These are phyloP conservation scores for Apophysomyces trapeziformis DNA, from an alignment of 371 early-diverging fungal genomes.

Conservation along the genomic window DNA sequence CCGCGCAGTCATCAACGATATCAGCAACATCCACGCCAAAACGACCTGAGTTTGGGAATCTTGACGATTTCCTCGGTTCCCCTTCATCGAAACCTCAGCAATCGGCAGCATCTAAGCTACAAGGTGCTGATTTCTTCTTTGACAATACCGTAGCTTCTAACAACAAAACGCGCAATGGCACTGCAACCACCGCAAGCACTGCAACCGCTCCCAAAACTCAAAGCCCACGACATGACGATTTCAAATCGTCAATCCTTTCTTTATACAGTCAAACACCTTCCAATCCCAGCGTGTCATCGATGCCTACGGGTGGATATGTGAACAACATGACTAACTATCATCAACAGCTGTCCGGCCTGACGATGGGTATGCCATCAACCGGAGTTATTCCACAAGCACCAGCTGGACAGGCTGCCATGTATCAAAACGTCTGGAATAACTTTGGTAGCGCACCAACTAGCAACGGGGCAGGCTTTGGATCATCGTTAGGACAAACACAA, in stretches of 20 bases:
- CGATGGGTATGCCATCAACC: slow-evolving; percentile 25
- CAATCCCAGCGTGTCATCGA: slow-evolving; percentile 12
- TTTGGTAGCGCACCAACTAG: slow-evolving; percentile 17
- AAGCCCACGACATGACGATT: slow-evolving; percentile 42
- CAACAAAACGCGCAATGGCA: slow-evolving; percentile 12
- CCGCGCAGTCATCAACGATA: slow-evolving; percentile 20
- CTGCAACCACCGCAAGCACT: slow-evolving; percentile 24
- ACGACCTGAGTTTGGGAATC: slow-evolving; percentile 41
- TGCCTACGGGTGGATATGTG: slow-evolving; percentile 27
- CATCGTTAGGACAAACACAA: slow-evolving; percentile 15
- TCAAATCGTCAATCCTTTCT: slow-evolving; percentile 64
- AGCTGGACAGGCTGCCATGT: slow-evolving; percentile 14
- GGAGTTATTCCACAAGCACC: slow-evolving; percentile 30
- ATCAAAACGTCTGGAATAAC: slow-evolving; percentile 28
- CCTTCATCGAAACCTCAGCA: slow-evolving; percentile 27
- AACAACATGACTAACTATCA: slow-evolving; percentile 30
- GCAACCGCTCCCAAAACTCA: slow-evolving; percentile 18
- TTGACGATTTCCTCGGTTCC: slow-evolving; percentile 49
- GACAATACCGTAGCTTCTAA: slow-evolving; percentile 17
- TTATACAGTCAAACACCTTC: slow-evolving; percentile 41
- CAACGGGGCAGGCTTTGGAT: slow-evolving; percentile 1
- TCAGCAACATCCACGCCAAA: slow-evolving; percentile 23
- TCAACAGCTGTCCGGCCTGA: slow-evolving; percentile 44
- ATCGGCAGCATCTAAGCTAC: slow-evolving; percentile 33
- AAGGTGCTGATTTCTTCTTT: slow-evolving; percentile 52